Evolutionary conservation across 768 basidiomycete species (phyloP).

Genomic region (Tubosaeta brunneosetosa): DNA sequence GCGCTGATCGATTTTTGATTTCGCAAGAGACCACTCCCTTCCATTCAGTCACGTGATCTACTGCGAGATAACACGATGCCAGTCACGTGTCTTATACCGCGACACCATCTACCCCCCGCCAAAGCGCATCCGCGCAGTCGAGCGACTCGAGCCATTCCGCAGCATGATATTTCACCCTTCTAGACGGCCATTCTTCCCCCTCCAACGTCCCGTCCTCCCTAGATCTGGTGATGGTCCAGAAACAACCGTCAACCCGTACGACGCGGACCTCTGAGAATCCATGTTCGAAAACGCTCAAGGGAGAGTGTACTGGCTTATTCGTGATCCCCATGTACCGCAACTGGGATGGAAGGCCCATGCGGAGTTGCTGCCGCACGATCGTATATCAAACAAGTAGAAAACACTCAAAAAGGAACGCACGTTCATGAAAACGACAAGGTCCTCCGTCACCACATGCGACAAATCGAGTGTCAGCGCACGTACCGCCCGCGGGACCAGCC

Average conservation of each 20-base stretch:
- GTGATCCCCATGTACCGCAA: conserved; percentile 55
- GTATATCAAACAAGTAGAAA: not conserved
- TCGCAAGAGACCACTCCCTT: not conserved
- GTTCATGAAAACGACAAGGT: conserved; percentile 40
- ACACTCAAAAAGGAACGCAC: conserved; percentile 19
- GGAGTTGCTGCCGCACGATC: conserved; percentile 46
- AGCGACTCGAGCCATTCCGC: conserved; percentile 63
- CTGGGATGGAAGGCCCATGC: conserved; percentile 48
- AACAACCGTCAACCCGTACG: conserved; percentile 47
- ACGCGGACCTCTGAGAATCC: conserved; percentile 62
- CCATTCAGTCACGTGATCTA: conserved; percentile 38
- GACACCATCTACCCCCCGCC: conserved; percentile 7
- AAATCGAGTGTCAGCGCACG: conserved; percentile 44
- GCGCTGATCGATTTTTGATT: conserved; percentile 15
- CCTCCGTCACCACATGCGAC: conserved; percentile 33
- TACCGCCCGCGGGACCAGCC: conserved; percentile 59
- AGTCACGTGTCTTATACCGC: no score
- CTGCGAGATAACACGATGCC: no score
- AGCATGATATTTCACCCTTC: conserved; percentile 47
- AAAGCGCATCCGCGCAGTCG: conserved; percentile 55
- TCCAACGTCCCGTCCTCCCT: conserved; percentile 34
- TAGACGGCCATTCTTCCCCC: conserved; percentile 54
- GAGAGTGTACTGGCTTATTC: conserved; percentile 41
- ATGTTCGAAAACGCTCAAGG: conserved; percentile 44
- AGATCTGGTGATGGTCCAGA: conserved; percentile 46